Percentiles rank a stretch among this genome's conserved stretches.
Evolutionary conservation across 2,329 filamentous ascomycete genomes (phyloP).

Genomic region (Pyrenochaeta sp.): DNA sequence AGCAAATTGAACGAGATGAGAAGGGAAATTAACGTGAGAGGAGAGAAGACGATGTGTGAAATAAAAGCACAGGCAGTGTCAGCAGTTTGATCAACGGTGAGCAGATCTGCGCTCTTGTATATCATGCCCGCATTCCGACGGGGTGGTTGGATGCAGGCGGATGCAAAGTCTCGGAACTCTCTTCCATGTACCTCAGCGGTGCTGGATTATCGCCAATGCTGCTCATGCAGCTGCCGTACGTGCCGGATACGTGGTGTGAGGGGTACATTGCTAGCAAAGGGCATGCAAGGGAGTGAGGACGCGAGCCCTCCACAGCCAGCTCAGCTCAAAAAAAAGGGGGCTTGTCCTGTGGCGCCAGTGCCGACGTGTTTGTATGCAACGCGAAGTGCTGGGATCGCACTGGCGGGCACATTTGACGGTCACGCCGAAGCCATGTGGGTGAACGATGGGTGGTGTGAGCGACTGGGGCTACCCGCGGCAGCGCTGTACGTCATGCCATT

Average conservation of each 20-base stretch:
- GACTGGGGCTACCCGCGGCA: conserved; percentile 12
- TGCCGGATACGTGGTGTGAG: background rate
- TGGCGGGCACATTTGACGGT: conserved; percentile 4
- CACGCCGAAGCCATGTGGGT: conserved; percentile 26
- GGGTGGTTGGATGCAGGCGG: conserved; percentile 5
- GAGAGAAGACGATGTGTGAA: background rate
- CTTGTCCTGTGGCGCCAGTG: background rate
- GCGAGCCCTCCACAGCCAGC: background rate
- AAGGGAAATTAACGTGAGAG: background rate
- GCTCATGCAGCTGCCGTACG: background rate
- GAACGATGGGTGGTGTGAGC: conserved; percentile 19
- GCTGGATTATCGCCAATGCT: conserved; percentile 3
- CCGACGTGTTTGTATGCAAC: background rate
- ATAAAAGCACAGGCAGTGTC: background rate
- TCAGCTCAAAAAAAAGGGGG: background rate
- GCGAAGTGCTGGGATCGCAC: background rate
- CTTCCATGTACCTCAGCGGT: background rate
- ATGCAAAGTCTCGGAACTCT: conserved; percentile 5
- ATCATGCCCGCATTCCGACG: conserved; percentile 10
- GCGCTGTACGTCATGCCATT: conserved; percentile 16
- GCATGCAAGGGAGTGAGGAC: background rate
- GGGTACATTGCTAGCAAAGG: background rate
- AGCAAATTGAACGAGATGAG: background rate
- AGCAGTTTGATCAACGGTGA: background rate
- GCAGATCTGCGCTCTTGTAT: background rate